Evolutionary conservation across 768 basidiomycete species (phyloP), one percentile per base, ranked within the genome.

Genomic region (Trametes elegans): DNA sequence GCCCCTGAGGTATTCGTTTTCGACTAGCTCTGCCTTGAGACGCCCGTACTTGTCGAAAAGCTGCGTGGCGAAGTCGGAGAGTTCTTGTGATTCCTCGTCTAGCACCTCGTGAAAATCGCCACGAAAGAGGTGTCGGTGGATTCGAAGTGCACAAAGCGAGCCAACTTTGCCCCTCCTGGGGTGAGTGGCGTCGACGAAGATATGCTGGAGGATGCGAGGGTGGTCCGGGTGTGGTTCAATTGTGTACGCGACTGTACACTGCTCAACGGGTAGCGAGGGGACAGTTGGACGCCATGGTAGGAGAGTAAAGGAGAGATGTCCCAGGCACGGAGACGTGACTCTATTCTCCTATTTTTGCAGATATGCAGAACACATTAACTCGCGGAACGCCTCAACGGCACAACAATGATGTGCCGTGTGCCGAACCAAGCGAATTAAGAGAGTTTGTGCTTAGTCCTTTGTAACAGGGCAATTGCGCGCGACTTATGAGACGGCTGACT

Each of bases 11-110:
- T 59, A 40, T n/a, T 66, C 62, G 16, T 66, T 56, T 16, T 70
- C 63, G 14, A 68, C 43, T 3, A 70, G 53, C 50, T 62, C 62
- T 3, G 62, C 48, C 36, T 61, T 62, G n/a, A 71, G 32, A 7
- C 53, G 39, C 3, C 66, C 66, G 48, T 62, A 28, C 35, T 68
- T 63, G 56, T 74, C 70, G 29, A 71, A 73, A 1, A 73, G 47
- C 2, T 36, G 57, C 2, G 55, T 35, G 14, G 69, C 64, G 44
- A 73, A 70, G n/a, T 67, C 50, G 27, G 59, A 53, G n/a, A 73
- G 44, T 48, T 74, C 73, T 5, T 67, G 40, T 16, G 64, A 63
- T 16, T 71, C 63, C 19, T 63, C 68, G 53, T 74, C 69, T 64
- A 72, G 63, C 27, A 55, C 28, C 2, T 24, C 24, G 13, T 53